A percentile compares a stretch with the other conserved stretches of the same genome.
phyloP scores from a whole-genome alignment of 371 early-diverging fungal genomes.

The Dichotomocladium elegans region DNA sequence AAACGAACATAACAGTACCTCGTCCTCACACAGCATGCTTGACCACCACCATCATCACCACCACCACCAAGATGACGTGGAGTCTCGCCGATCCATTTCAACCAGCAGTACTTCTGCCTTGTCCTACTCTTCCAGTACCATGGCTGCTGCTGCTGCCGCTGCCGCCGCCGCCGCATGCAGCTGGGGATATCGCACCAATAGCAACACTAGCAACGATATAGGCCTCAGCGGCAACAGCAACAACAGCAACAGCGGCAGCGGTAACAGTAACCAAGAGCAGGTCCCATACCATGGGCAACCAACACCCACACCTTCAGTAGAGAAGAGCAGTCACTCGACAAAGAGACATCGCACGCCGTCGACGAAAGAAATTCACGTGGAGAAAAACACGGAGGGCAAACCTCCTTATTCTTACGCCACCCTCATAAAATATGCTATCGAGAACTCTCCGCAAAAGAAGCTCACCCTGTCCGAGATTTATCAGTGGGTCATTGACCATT shows the following conservation, averaged over 20 bases:
- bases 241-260: background rate
- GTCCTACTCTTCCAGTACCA: background rate
- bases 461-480: constrained; percentile 89
- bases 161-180: background rate
- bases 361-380: constrained; percentile 22
- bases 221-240: no score
- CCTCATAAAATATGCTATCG: constrained; percentile 85
- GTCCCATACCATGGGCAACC: constrained; percentile 13
- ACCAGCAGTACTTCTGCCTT: no score
- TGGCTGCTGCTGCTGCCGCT: constrained; percentile 2
- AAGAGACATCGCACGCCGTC: constrained; percentile 12
- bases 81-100: constrained; percentile 11
- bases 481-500: constrained; percentile 73
- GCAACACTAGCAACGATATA: background rate
- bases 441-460: constrained; percentile 60
- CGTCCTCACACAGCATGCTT: constrained; percentile 5
- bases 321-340: background rate
- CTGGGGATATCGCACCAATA: background rate
- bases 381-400: constrained; percentile 41
- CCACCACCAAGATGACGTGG: constrained; percentile 1
- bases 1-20: background rate
- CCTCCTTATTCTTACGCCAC: constrained; percentile 90
- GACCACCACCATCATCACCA: background rate
- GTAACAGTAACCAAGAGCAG: background rate
- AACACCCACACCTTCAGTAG: constrained; percentile 13